phyloP scores from a whole-genome alignment of 192 early-diverging fungal species.

The Coemansia sp. region DNA sequence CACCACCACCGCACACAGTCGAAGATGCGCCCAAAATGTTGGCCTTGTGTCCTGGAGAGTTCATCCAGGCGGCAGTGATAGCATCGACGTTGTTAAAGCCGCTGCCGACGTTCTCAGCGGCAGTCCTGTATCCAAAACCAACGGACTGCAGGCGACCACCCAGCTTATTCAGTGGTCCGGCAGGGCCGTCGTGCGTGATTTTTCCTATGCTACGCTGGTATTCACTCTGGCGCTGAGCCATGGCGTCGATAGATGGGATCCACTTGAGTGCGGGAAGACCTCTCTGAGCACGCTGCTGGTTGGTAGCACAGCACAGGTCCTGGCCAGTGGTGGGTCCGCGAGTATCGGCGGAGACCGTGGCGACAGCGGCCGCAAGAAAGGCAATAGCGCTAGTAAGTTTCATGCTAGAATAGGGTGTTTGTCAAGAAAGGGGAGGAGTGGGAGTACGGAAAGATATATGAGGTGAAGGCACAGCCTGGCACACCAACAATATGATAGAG shows the following conservation, averaged over 20 bases:
- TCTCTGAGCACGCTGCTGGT: constrained; percentile 18
- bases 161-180: constrained; percentile 9
- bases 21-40: constrained; percentile 50
- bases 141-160: constrained; percentile 17
- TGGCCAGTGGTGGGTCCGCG: constrained; percentile 23
- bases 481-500: constrained; percentile 12
- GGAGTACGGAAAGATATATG: neutral
- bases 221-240: constrained; percentile 29
- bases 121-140: constrained; percentile 26
- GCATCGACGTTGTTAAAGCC: constrained; percentile 14
- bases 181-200: constrained; percentile 24
- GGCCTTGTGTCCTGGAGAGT: constrained; percentile 43
- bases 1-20: constrained; percentile 55
- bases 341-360: constrained; percentile 14
- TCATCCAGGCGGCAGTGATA: constrained; percentile 50
- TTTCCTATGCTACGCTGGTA: constrained; percentile 13
- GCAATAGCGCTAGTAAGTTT: constrained; percentile 28
- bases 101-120: constrained; percentile 45
- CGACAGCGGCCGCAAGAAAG: constrained; percentile 19
- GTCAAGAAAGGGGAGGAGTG: neutral
- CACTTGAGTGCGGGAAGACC: constrained; percentile 31
- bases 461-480: constrained; percentile 40
- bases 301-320: constrained; percentile 52
- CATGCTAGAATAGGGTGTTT: constrained; percentile 22
- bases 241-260: constrained; percentile 21